Conservation (phyloP, 2,329 filamentous ascomycete species). For the Bretziella fagacearum region DNA sequence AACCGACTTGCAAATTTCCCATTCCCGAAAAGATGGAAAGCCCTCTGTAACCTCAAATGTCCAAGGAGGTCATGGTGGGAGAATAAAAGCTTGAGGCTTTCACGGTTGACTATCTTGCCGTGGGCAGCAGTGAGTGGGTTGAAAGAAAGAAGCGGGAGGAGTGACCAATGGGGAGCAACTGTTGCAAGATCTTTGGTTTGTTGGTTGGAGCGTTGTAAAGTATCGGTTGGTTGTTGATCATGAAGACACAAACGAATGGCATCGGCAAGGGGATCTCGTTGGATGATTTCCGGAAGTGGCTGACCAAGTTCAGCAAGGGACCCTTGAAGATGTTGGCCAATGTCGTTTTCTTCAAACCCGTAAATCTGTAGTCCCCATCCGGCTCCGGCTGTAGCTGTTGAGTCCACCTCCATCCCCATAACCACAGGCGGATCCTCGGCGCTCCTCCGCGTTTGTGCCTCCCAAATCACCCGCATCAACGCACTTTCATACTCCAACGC, state of each 20-base stretch:
- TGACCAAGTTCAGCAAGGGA: slow-evolving; percentile 32
- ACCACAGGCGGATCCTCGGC: background rate
- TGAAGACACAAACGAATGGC: slow-evolving; percentile 20
- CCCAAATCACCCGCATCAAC: slow-evolving; percentile 17
- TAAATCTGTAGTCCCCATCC: slow-evolving; percentile 28
- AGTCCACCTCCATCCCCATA: background rate
- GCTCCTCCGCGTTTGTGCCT: background rate
- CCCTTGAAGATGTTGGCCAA: slow-evolving; percentile 31
- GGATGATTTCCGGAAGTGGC: slow-evolving; percentile 17
- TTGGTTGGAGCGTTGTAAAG: background rate
- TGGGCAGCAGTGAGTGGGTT: slow-evolving; percentile 58
- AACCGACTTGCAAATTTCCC: slow-evolving; percentile 68
- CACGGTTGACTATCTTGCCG: slow-evolving; percentile 57
- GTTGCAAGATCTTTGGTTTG: slow-evolving; percentile 17
- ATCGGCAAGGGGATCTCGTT: slow-evolving; percentile 16
- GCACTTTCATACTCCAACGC: slow-evolving; percentile 27
- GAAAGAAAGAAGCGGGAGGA: slow-evolving; percentile 55
- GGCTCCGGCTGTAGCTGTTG: slow-evolving; percentile 3
- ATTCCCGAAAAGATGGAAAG: slow-evolving; percentile 72
- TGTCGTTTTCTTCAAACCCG: slow-evolving; percentile 28
- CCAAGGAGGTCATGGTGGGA: slow-evolving; percentile 50
- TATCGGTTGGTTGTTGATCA: background rate
- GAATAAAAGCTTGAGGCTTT: slow-evolving; percentile 61
- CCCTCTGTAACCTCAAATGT: slow-evolving; percentile 58
- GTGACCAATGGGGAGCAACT: slow-evolving; percentile 38